Base-by-base conservation (phyloP, 257 asterid species). In the Mitragyna speciosa region DNA sequence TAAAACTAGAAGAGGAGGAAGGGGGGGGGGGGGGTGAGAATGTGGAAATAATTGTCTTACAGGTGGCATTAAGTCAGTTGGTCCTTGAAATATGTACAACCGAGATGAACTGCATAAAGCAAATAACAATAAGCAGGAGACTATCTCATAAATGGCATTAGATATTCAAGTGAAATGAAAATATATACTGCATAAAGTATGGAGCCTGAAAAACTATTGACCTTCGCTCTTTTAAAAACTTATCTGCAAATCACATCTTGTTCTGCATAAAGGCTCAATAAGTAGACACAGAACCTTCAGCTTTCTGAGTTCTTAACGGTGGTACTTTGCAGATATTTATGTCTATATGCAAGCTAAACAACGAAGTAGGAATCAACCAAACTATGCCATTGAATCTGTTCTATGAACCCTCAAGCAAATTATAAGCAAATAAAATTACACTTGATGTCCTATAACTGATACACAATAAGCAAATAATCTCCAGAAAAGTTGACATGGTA, bases 41-140 rank as follows among this genome's bases (percentile, higher is more conserved):
- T 49, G 24, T 36, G 48, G 43, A 12, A 56, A 63, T 73, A 73
- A 65, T 70, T 68, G 76, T 75, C 95, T 89, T 89, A 95, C 99
- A 71, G 87, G 92, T 17, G 91, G 97, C 99, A 95, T 95, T 93
- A 95, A 85, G 65, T 91, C 98, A 56, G 88, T 48, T 72, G 99
- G 99, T 31, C 99, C 98, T 91, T 93, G 97, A 67, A 95, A 92
- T 84, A 95, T 87, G 83, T 93, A 95, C 72, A 95, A 85, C 88
- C 99, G 94, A 49, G 99, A 86, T 45, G 99, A 95, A 73, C 99
- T 95, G 92, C 72, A 73, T 52, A 14, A 66, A 84, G 83, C 73
- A 45, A 81, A 80, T 78, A 41, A 67, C 49, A 54, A 58, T 80
- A 51, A 77, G 47, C 79, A 73, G 51, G 43, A 65, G 63, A 64